A percentile compares a stretch with the other conserved stretches of the same genome.
phyloP scores from a whole-genome alignment of 1,284 basidiomycete genomes.

The Irpex rosettiformis region DNA sequence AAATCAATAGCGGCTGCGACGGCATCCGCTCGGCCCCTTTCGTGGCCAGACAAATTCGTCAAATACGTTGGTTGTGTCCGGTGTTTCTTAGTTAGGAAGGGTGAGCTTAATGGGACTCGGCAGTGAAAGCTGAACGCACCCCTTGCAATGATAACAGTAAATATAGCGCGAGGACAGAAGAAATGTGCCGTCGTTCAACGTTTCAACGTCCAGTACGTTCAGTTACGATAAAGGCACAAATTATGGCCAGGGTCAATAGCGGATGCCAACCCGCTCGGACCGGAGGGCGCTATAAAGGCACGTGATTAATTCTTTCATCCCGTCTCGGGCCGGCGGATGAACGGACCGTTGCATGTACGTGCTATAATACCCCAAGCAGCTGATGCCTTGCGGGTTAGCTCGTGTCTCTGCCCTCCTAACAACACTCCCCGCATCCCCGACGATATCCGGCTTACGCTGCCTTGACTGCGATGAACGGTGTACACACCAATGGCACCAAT shows the following conservation, averaged over 20 bases:
- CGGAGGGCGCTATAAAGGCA: neutral
- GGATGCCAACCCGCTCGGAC: neutral
- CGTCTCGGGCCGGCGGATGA: neutral
- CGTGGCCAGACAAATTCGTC: neutral
- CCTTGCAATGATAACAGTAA: no score
- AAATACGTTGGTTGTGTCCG: neutral
- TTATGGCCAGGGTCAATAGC: neutral
- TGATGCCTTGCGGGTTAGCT: neutral
- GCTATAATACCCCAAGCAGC: neutral
- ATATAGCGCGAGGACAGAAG: neutral
- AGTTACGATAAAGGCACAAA: neutral
- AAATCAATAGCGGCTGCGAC: neutral
- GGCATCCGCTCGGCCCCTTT: neutral
- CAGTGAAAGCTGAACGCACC: no score
- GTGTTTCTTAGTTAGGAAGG: neutral
- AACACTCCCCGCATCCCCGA: neutral
- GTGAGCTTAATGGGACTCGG: no score
- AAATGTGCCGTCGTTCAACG: no score
- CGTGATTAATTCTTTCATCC: neutral
- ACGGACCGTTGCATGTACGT: neutral
- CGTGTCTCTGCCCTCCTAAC: neutral
- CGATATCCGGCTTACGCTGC: neutral
- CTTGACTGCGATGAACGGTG: neutral
- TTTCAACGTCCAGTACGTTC: no score
- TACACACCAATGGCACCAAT: constrained; percentile 13